These are phyloP conservation scores for Diddensiella transvaalensis DNA, from an alignment of 805 yeast species.

Conservation along the genomic window DNA sequence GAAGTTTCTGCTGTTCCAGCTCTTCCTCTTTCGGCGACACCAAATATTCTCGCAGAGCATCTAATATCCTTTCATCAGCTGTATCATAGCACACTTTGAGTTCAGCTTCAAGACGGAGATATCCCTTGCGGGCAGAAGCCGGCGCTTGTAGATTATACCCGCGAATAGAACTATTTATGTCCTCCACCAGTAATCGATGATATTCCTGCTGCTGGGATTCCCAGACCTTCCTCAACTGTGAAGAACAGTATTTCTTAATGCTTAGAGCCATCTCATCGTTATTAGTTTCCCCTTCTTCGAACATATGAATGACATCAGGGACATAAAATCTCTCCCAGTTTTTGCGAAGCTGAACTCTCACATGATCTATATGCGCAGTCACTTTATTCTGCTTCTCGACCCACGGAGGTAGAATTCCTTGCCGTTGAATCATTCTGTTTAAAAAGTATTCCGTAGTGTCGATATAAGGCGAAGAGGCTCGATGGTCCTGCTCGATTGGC, in stretches of 20 bases:
- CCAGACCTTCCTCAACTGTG: constrained; percentile 36
- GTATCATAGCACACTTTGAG: constrained; percentile 37
- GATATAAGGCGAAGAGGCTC: constrained; percentile 49
- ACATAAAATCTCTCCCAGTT: constrained; percentile 13
- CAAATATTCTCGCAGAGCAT: constrained; percentile 12
- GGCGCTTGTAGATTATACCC: constrained; percentile 67
- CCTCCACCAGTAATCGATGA: constrained; percentile 36
- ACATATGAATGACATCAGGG: background rate
- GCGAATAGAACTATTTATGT: constrained; percentile 48
- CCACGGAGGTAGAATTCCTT: constrained; percentile 87
- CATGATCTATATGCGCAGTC: constrained; percentile 42
- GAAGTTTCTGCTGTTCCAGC: background rate
- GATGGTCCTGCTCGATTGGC: constrained; percentile 42
- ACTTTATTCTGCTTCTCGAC: constrained; percentile 70
- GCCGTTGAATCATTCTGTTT: constrained; percentile 67
- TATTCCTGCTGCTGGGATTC: constrained; percentile 32
- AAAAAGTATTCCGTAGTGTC: constrained; percentile 74
- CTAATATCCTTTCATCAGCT: constrained; percentile 28
- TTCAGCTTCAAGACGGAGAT: constrained; percentile 45
- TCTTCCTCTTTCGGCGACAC: constrained; percentile 4
- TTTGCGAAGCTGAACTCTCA: constrained; percentile 39
- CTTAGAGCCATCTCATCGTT: background rate
- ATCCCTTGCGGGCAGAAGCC: constrained; percentile 53
- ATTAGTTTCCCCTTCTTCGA: background rate
- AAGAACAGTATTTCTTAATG: background rate